Evolutionary conservation across 2,329 filamentous ascomycete species (phyloP), one percentile per base, ranked within the genome.

Genomic region (Monosporascus sp.): DNA sequence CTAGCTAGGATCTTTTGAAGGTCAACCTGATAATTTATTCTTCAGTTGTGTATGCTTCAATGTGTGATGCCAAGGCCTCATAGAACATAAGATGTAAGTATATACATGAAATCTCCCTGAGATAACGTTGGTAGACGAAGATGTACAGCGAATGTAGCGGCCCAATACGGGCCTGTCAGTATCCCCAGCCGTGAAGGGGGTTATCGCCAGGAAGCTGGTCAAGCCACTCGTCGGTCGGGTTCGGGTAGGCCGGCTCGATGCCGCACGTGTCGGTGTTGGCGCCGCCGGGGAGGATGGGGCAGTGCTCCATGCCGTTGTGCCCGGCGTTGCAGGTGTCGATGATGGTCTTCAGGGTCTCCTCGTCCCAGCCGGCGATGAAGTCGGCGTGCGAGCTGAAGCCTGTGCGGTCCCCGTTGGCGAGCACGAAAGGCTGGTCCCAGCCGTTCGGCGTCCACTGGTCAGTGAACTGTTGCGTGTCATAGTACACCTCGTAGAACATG

Each of bases 341-440:
- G 57, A 87, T 85, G 55, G 78, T 73, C 70, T 87, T 84, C 50
- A 89, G 82, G 47, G 78, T 75, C 15, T 72, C 67, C 55, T 80
- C 75, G 59, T 90, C 82, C 88, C 88, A 90, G 20, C 80, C 87
- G 58, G 87, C 82, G 58, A 87, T 67, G 72, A 90, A 90, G 68
- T 90, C 87, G 44, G 77, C 85, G 67, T 90, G 87, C 56, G 78
- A 78, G 61, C 82, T 82, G 71, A 81, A 89, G 54, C 87, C 87
- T 7, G 87, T 88, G n/a, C 76, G 72, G 53, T 90, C 86, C 43
- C 86, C 86, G 63, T 83, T 84, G 56, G 85, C 73, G 45, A 88
- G 79, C 54, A 89, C 82, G 62, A 89, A 89, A 5, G 83, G 83
- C 70, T 81, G 79, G 22, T 64, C 65, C 59, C 77, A 77, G 54